Conservation (phyloP, 441 rosid species). For the Corymbia calophylla region DNA sequence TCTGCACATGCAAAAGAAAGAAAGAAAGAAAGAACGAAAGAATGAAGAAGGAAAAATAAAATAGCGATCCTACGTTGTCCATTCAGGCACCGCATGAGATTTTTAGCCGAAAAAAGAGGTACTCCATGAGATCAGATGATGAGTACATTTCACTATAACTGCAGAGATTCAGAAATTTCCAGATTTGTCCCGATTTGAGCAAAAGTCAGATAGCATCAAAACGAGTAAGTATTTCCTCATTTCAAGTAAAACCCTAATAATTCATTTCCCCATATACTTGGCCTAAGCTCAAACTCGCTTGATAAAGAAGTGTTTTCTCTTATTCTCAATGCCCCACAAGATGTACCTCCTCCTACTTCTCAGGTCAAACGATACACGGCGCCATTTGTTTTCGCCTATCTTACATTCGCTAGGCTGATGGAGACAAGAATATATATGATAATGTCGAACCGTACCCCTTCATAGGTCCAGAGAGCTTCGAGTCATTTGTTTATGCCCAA, state of each 20-base stretch:
- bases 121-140: background rate
- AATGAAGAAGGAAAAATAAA: background rate
- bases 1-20: background rate
- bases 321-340: background rate
- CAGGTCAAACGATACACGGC: conserved; percentile 1
- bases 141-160: background rate
- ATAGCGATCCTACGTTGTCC: background rate
- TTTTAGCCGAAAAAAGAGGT: background rate
- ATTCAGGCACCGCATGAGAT: background rate
- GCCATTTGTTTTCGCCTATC: background rate
- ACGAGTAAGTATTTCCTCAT: background rate
- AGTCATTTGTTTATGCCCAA: background rate
- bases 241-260: background rate
- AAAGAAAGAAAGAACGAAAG: too few relatives aligned
- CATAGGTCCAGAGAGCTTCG: conserved; percentile 14
- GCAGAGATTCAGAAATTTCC: background rate
- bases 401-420: conserved; percentile 1
- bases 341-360: background rate
- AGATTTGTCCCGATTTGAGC: background rate
- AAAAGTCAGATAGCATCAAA: background rate
- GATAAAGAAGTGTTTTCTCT: background rate
- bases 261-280: background rate
- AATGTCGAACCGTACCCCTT: conserved; percentile 17
- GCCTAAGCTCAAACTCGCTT: background rate
- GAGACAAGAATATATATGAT: conserved; percentile 17